Base-by-base conservation (phyloP, 768 basidiomycete genomes). In the Termitomyces sp. region DNA sequence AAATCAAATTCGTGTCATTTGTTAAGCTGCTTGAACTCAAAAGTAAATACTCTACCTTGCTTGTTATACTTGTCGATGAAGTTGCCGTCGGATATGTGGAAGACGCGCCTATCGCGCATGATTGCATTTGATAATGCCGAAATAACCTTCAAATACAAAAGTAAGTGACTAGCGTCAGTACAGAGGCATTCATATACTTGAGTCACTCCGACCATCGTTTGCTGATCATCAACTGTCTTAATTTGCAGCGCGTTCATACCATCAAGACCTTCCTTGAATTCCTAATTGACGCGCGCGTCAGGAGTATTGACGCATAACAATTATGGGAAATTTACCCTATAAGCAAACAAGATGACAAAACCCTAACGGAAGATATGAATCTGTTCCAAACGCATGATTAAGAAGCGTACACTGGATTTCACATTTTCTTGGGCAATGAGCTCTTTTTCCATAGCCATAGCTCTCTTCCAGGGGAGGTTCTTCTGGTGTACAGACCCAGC, bases 61-160 rank as follows among this genome's bases (percentile, higher is more conserved):
- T 65, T 56, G 51, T 77, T 70, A 49, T 72, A 70, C 51, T 67
- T 68, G 0, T 69, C 62, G 10, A 75, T 54, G 64, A 72, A 77
- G 17, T 73, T 66, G 3, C 60, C 15, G 55, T 56, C 57, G 17
- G 71, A 63, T 12, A 74, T 62, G 45, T 75, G 72, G 50, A 77
- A 77, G 1, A 70, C 71, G 10, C 76, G 71, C 10, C 62, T 59
- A 47, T 79, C 77, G 15, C 70, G 64, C 47, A 78, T 64, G 17
- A 78, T 76, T 71, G n/a, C 70, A 66, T 50, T 78, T 58, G 54
- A 57, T 11, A 10, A 47, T 49, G 15, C 15, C 1, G 19, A 37
- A 46, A 59, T 41, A 1, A 46, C 49, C 58, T 59, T 44, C 26
- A 26, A 37, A 37, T 38, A 0, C 5, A 10, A 52, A 23, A 10